Conservation (phyloP, 257 asterid species). For the Solanum clarkiae region DNA sequence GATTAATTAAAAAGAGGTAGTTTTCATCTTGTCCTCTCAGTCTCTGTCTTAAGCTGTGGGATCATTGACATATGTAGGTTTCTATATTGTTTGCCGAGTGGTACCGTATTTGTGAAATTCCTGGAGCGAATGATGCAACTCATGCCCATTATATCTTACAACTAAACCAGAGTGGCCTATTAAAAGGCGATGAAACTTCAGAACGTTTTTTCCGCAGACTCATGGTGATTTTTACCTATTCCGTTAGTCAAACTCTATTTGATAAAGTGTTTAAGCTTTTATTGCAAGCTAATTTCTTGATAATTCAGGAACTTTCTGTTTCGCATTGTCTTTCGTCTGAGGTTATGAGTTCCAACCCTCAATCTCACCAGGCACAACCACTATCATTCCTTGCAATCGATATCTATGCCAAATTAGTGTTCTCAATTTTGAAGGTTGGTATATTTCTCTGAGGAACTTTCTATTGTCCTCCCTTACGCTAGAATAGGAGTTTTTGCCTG, state of each 20-base stretch:
- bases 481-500: neutral
- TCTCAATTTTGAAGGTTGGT: constrained; percentile 75
- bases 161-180: constrained; percentile 72
- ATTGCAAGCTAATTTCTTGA: neutral
- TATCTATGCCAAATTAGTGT: constrained; percentile 70
- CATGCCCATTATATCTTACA: constrained; percentile 52
- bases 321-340: constrained; percentile 83
- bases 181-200: constrained; percentile 83
- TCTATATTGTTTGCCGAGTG: constrained; percentile 65
- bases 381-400: constrained; percentile 93
- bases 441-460: neutral
- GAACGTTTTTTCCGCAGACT: constrained; percentile 78
- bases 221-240: constrained; percentile 32
- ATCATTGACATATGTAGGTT: constrained; percentile 32
- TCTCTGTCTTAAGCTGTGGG: neutral
- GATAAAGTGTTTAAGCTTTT: neutral
- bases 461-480: neutral
- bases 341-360: constrained; percentile 54
- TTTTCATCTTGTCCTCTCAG: neutral
- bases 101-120: constrained; percentile 81
- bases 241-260: neutral
- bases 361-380: constrained; percentile 55
- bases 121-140: constrained; percentile 70
- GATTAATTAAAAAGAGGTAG: neutral
- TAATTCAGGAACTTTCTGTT: constrained; percentile 72